These are phyloP conservation scores for Neoarthrinium moseri DNA, from an alignment of 2,329 filamentous ascomycete species.

Conservation along the genomic window DNA sequence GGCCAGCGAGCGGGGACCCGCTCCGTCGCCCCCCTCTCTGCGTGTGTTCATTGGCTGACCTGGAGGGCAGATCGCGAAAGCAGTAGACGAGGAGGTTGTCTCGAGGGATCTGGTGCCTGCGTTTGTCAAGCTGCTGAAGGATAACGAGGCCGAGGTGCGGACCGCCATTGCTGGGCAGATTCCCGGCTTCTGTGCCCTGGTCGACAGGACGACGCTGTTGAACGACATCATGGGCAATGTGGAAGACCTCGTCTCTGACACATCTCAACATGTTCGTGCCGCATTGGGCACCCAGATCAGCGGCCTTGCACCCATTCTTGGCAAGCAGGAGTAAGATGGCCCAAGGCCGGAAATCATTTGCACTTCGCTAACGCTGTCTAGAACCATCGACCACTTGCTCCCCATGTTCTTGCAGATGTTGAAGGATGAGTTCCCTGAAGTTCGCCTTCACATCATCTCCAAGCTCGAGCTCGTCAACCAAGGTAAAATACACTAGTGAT, in stretches of 20 bases:
- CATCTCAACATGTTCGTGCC: constrained; percentile 93
- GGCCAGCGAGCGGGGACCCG: not conserved
- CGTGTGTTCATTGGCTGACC: too few species aligned
- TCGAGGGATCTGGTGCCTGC: constrained; percentile 91
- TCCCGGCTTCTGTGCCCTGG: constrained; percentile 88
- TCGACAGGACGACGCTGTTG: constrained; percentile 83
- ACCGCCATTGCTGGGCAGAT: constrained; percentile 98
- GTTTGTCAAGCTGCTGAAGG: constrained; percentile 96
- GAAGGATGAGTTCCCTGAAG: constrained; percentile 98
- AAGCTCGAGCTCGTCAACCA: constrained; percentile 98
- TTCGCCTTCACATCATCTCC: constrained; percentile 98
- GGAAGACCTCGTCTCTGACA: constrained; percentile 93
- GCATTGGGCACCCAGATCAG: constrained; percentile 96
- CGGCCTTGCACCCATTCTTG: constrained; percentile 91
- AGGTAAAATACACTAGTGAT: constrained; percentile 49
- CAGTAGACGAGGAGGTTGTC: constrained; percentile 95
- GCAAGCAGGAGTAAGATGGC: constrained; percentile 86
- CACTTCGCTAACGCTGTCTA: constrained; percentile 31
- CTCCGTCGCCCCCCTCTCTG: too few species aligned
- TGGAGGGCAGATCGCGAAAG: constrained; percentile 79
- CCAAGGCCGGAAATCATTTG: not conserved
- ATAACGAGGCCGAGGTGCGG: constrained; percentile 95
- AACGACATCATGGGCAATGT: constrained; percentile 96
- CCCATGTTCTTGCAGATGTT: constrained; percentile 99
- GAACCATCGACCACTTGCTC: constrained; percentile 92